Conservation (phyloP, 768 basidiomycete genomes). For the Xanthoconium purpureum region DNA sequence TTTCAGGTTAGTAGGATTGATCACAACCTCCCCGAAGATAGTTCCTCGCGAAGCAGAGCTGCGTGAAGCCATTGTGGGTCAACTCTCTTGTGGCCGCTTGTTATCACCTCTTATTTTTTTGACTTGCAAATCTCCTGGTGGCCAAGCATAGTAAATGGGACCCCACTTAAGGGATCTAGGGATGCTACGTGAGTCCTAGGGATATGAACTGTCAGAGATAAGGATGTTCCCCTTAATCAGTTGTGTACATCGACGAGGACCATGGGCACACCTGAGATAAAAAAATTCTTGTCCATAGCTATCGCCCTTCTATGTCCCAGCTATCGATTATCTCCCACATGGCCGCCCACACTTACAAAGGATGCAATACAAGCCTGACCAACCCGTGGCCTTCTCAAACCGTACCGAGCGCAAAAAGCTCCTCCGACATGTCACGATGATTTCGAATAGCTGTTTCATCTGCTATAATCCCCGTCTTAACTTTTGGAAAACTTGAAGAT, state of each 20-base stretch:
- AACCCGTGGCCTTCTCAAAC: background rate
- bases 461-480: background rate
- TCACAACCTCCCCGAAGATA: constrained; percentile 8
- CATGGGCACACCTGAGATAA: background rate
- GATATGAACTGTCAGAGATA: constrained; percentile 21
- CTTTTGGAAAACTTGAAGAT: background rate
- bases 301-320: background rate
- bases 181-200: background rate
- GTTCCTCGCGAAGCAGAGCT: background rate
- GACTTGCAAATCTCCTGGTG: background rate
- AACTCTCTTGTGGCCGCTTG: background rate
- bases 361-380: background rate
- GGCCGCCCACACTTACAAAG: background rate
- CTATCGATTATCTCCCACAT: background rate
- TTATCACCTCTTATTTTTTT: background rate
- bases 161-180: background rate
- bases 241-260: background rate
- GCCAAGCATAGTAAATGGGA: background rate
- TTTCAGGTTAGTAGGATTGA: constrained; percentile 5
- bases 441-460: background rate
- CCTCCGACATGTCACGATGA: no score
- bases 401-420: background rate
- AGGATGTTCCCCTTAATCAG: constrained; percentile 35
- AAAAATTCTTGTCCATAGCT: background rate
- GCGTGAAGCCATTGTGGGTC: constrained; percentile 3